These are phyloP conservation scores for Ambrosia hybrid DNA, from an alignment of 140 eudicot genomes.

Conservation along the genomic window DNA sequence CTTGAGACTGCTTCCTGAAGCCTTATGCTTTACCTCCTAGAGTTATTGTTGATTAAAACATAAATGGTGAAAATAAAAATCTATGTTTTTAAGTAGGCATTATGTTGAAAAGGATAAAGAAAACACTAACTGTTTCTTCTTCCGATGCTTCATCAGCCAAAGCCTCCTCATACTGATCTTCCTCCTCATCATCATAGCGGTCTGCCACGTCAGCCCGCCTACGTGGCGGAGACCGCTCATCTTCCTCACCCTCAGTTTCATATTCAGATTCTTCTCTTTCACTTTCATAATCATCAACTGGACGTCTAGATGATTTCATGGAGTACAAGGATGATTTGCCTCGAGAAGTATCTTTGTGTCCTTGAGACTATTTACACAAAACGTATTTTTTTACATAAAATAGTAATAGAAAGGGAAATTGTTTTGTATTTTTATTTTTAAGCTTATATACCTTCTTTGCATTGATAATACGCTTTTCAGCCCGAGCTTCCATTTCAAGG, in stretches of 20 bases:
- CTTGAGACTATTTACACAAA: conserved; percentile 37
- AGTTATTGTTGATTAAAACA: not conserved
- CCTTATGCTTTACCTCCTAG: conserved; percentile 77
- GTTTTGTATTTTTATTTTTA: not conserved
- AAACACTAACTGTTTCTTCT: conserved; percentile 69
- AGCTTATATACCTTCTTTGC: conserved; percentile 71
- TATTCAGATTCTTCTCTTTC: conserved; percentile 92
- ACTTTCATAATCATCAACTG: conserved; percentile 78
- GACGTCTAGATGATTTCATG: conserved; percentile 75
- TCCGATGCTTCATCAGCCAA: conserved; percentile 77
- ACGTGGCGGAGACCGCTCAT: conserved; percentile 64
- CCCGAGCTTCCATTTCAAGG: conserved; percentile 90
- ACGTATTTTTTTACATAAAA: conserved; percentile 6
- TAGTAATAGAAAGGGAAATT: not conserved
- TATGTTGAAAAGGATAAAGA: not conserved
- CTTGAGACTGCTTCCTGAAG: conserved; percentile 57
- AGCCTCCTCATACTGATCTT: conserved; percentile 56
- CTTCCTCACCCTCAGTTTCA: conserved; percentile 96
- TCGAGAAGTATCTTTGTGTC: conserved; percentile 63
- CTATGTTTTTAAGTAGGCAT: not conserved
- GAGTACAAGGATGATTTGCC: conserved; percentile 58
- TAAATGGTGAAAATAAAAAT: not conserved
- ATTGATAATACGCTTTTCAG: conserved; percentile 88
- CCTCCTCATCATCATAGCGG: conserved; percentile 63
- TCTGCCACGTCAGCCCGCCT: conserved; percentile 55